These are phyloP conservation scores for Croton setiger DNA, from an alignment of 441 rosid species.

Conservation along the genomic window DNA sequence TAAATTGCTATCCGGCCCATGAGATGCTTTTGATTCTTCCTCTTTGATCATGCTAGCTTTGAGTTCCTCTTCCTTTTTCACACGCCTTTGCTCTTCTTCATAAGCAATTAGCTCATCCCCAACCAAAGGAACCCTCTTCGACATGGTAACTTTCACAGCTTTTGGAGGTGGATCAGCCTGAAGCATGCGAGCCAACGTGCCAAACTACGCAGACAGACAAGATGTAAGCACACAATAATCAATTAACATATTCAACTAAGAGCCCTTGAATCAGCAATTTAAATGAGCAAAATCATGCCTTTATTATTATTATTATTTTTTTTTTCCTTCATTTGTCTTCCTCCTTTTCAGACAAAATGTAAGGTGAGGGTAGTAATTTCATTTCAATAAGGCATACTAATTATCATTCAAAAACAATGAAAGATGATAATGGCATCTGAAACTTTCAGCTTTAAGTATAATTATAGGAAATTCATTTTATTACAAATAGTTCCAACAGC, in stretches of 20 bases:
- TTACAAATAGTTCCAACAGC: neutral
- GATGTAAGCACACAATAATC: conserved; percentile 13
- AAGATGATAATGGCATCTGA: conserved; percentile 1
- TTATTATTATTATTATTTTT: neutral
- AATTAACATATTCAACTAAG: neutral
- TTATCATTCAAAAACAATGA: conserved; percentile 7
- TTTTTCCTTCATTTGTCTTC: neutral
- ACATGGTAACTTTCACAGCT: conserved; percentile 90
- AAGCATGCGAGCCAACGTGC: conserved; percentile 93
- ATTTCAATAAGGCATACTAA: conserved; percentile 1
- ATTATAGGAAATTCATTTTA: neutral
- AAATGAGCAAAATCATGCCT: conserved; percentile 4
- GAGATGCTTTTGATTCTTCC: conserved; percentile 73
- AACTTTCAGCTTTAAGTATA: conserved; percentile 8
- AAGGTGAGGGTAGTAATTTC: neutral
- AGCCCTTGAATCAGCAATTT: conserved; percentile 12
- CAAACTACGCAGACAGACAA: conserved; percentile 54
- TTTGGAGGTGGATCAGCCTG: conserved; percentile 99
- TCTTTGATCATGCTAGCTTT: conserved; percentile 80
- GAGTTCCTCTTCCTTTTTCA: conserved; percentile 86
- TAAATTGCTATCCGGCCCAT: conserved; percentile 46
- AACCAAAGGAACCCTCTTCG: conserved; percentile 92
- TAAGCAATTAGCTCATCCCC: conserved; percentile 96
- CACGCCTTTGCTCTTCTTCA: conserved; percentile 90
- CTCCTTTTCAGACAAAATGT: neutral